Evolutionary conservation across 345 rosid species (phyloP), one percentile per base, ranked within the genome.

Genomic region (Boechera divaricarpa): DNA sequence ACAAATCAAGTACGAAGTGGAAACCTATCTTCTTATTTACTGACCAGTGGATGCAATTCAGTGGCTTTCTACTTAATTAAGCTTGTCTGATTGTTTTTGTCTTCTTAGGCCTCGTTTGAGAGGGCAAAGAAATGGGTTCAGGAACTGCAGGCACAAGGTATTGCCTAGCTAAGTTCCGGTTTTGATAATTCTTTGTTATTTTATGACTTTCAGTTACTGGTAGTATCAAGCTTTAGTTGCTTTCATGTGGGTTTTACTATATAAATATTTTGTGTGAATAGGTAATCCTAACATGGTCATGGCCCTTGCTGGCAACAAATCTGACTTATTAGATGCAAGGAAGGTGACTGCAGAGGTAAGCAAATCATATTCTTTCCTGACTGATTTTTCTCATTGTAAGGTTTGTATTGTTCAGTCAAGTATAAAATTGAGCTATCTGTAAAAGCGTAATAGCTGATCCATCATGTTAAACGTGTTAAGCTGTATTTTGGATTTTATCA

Each of bases 41-140:
- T 39, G n/a, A 12, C 47, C 38, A 36, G 26, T 56, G 47, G 62
- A 41, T 64, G 61, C 21, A 69, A 6, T 77, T 54, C 15, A 36
- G 51, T 56, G 16, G 59, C 26, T 55, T 70, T 63, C 10, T 62
- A 32, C 32, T 69, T 24, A 9, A 0, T 70, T 55, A n/a, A 4
- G 55, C n/a, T 18, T 41, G 15, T 2, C 70, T 47, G 42, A 1
- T 11, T 2, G 33, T 31, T 42, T 38, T 26, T 79, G 65, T 56
- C 48, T 55, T 63, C 76, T 71, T 42, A 92, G 99, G 87, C 89
- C 21, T 95, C 99, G 44, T 95, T 95, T 85, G 99, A 92, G 71
- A 86, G 91, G 73, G 99, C 99, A 2, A 91, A 90, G 79, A 92
- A 92, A 85, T 94, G 99, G 97, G 97, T 92, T 63, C 97, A 94